Conservation (phyloP, 2,329 filamentous ascomycete species). For the Cercospora sp. region DNA sequence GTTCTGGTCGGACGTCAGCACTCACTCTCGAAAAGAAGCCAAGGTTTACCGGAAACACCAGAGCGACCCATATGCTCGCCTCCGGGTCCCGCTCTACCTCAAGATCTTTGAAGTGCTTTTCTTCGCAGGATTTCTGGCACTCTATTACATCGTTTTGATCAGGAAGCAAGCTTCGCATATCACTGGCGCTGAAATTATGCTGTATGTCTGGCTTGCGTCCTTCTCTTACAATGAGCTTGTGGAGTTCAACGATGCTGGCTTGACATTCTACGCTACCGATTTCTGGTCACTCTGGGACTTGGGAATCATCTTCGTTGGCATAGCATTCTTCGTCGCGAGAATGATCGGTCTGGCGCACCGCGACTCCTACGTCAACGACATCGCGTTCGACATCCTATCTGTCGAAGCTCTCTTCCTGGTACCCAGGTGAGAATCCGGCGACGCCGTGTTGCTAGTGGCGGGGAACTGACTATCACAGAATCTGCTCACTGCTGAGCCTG, state of each 20-base stretch:
- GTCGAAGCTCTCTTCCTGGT: slow-evolving; percentile 88
- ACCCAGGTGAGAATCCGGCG: slow-evolving; percentile 54
- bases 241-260: slow-evolving; percentile 82
- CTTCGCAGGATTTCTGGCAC: slow-evolving; percentile 70
- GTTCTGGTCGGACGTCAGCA: slow-evolving; percentile 79
- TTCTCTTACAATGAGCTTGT: slow-evolving; percentile 79
- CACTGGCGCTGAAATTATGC: slow-evolving; percentile 66
- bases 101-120: slow-evolving; percentile 83
- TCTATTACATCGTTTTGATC: slow-evolving; percentile 87
- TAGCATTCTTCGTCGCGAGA: slow-evolving; percentile 67
- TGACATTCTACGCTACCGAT: slow-evolving; percentile 80
- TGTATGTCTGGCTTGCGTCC: slow-evolving; percentile 84
- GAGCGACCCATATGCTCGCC: slow-evolving; percentile 71
- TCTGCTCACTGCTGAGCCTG: slow-evolving; percentile 82
- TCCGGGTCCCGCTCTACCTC: slow-evolving; percentile 79
- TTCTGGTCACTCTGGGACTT: slow-evolving; percentile 72
- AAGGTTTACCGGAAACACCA: slow-evolving; percentile 69
- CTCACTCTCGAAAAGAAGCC: slow-evolving; percentile 72
- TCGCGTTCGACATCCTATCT: slow-evolving; percentile 85
- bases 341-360: slow-evolving; percentile 65
- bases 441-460: not conserved
- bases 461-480: slow-evolving; percentile 49
- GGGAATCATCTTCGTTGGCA: slow-evolving; percentile 39
- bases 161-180: slow-evolving; percentile 66
- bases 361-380: slow-evolving; percentile 66